phyloP scores from a whole-genome alignment of 495 filamentous ascomycete species.

The Talaromyces wortmannii region DNA sequence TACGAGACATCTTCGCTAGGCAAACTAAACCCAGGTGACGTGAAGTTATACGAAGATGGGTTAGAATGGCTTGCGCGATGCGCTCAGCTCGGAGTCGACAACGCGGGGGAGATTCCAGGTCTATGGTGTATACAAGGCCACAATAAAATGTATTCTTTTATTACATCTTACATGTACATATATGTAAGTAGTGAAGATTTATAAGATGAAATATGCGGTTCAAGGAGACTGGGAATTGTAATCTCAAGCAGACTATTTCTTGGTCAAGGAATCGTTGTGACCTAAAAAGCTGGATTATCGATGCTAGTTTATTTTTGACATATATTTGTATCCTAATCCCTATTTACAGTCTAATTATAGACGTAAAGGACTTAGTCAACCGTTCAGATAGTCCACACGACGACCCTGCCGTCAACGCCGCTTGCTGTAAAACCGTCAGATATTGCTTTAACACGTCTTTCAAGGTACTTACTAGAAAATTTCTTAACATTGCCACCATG shows the following conservation, averaged over 20 bases:
- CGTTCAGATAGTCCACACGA: constrained; percentile 58
- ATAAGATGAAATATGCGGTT: too few species aligned
- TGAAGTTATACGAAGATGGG: background rate
- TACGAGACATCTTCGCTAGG: background rate
- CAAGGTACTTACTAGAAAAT: constrained; percentile 73
- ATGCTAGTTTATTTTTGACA: too few species aligned
- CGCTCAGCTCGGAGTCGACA: too few species aligned
- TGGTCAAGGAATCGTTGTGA: too few species aligned
- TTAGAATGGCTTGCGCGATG: too few species aligned
- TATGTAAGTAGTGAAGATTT: background rate
- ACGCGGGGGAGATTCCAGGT: too few species aligned
- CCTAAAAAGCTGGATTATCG: too few species aligned
- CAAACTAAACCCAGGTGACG: background rate
- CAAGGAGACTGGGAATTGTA: too few species aligned
- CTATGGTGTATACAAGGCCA: background rate
- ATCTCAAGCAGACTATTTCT: too few species aligned
- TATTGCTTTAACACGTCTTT: background rate
- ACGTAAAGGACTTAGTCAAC: background rate
- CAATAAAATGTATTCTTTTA: background rate
- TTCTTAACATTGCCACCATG: constrained; percentile 58
- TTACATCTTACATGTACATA: background rate
- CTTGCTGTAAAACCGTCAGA: constrained; percentile 58
- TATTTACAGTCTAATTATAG: background rate
- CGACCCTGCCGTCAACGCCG: constrained; percentile 90
- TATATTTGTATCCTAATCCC: too few species aligned